Percentiles rank a stretch among this genome's conserved stretches.
Conservation (phyloP, 2,329 filamentous ascomycete genomes). For the Fragosphaeria purpurea region DNA sequence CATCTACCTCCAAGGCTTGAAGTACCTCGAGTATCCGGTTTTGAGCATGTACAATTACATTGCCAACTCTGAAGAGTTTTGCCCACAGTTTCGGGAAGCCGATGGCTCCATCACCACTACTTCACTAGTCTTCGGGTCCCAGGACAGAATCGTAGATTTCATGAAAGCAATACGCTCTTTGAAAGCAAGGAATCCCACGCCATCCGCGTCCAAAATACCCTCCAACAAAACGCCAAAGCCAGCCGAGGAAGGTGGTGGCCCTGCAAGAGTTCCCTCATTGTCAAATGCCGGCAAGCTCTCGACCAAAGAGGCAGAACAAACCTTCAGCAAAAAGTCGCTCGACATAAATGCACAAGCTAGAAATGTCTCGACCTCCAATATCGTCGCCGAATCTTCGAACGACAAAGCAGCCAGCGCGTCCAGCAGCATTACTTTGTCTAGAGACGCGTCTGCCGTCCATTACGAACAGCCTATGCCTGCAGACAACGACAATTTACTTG, state of each 20-base stretch:
- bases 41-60: slow-evolving; percentile 13
- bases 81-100: slow-evolving; percentile 10
- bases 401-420: too few species aligned
- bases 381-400: too few species aligned
- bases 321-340: too few species aligned
- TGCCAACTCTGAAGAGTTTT: slow-evolving; percentile 5
- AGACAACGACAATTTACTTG: too few species aligned
- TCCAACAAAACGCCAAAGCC: neutral
- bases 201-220: too few species aligned
- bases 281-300: neutral
- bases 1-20: slow-evolving; percentile 8
- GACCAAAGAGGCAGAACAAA: too few species aligned
- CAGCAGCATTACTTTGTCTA: too few species aligned
- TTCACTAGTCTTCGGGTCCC: slow-evolving; percentile 5
- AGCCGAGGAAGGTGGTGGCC: neutral
- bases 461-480: too few species aligned
- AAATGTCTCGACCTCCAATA: too few species aligned
- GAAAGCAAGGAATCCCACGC: neutral
- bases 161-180: slow-evolving; percentile 8
- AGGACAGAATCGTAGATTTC: slow-evolving; percentile 7
- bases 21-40: slow-evolving; percentile 12
- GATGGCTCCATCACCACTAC: slow-evolving; percentile 12
- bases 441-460: too few species aligned
- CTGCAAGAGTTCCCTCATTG: neutral
- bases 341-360: too few species aligned